Evolutionary conservation across 2,329 filamentous ascomycete species (phyloP), one percentile per base, ranked within the genome.

Genomic region (Uncinocarpus reesii): DNA sequence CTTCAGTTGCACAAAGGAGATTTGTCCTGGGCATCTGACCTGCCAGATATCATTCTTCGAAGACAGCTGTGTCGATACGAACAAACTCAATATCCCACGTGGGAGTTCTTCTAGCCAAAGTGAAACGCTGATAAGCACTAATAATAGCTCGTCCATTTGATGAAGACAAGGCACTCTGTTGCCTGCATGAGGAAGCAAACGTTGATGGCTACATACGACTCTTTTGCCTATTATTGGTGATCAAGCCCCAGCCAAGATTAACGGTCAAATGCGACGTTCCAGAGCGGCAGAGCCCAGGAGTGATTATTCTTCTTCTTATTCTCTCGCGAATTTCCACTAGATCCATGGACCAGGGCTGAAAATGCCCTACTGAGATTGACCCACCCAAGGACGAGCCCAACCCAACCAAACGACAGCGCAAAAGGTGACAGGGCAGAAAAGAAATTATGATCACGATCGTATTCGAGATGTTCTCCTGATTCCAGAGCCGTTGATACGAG

Each of bases 41-140:
- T 15, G 5, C 6, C 10, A 20, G 24, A 42, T 7, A 29, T 16
- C n/a, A 16, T n/a, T n/a, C n/a, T n/a, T n/a, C n/a, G 18, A 16
- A 42, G 15, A 6, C 16, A 21, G n/a, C 16, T 2, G 20, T 31
- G 3, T 28, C n/a, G 15, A 45, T 36, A 37, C 42, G 21, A 45
- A 28, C 23, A 45, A 37, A 36, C 42, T 36, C 42, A 45, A 45
- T 37, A 37, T 20, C 28, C 41, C 42, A 44, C 42, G 42, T 44
- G 42, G 42, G 18, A 34, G 35, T 7, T 23, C 7, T 35, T 35
- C 10, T 35, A 44, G 21, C 18, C 16, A 37, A 29, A 28, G 42
- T 31, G 28, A 18, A 36, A 45, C 21, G 13, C 31, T 16, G 2
- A 13, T 3, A 10, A 35, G 28, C 34, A 43, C 26, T 35, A 44